These are phyloP conservation scores for Zasmidium cellare DNA, from an alignment of 2,329 filamentous ascomycete species.

Conservation along the genomic window DNA sequence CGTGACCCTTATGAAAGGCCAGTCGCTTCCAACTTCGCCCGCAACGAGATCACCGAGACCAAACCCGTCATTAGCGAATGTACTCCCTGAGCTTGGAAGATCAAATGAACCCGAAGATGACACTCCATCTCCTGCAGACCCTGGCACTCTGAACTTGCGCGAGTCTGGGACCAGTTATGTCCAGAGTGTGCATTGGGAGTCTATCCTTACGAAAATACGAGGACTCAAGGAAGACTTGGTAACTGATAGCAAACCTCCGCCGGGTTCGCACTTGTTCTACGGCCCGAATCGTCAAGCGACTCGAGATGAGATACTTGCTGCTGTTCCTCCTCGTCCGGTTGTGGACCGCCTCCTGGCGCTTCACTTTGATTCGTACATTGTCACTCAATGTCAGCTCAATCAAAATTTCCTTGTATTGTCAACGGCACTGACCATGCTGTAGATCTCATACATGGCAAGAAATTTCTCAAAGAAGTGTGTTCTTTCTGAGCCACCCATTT, in stretches of 20 bases:
- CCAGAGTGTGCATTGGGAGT: conserved; percentile 5
- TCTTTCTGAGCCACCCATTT: neutral
- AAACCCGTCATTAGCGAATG: neutral
- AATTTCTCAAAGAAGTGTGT: conserved; percentile 6
- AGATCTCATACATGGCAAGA: conserved; percentile 4
- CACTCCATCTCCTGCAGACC: neutral
- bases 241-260: neutral
- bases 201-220: conserved; percentile 2
- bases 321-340: neutral
- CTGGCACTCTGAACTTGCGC: neutral
- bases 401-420: neutral
- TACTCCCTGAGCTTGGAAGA: neutral
- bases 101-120: conserved; percentile 1
- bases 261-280: neutral
- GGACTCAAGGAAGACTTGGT: conserved; percentile 6
- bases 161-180: neutral
- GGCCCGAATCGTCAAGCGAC: neutral
- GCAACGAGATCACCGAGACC: neutral
- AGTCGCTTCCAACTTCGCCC: neutral
- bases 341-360: conserved; percentile 5
- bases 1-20: neutral
- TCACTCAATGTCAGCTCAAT: conserved; percentile 3
- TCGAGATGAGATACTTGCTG: conserved; percentile 2
- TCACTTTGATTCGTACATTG: conserved; percentile 6
- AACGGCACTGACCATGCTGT: neutral